These are phyloP conservation scores for Ophiosphaerella herpotricha DNA, from an alignment of 2,329 filamentous ascomycete species.

Conservation along the genomic window DNA sequence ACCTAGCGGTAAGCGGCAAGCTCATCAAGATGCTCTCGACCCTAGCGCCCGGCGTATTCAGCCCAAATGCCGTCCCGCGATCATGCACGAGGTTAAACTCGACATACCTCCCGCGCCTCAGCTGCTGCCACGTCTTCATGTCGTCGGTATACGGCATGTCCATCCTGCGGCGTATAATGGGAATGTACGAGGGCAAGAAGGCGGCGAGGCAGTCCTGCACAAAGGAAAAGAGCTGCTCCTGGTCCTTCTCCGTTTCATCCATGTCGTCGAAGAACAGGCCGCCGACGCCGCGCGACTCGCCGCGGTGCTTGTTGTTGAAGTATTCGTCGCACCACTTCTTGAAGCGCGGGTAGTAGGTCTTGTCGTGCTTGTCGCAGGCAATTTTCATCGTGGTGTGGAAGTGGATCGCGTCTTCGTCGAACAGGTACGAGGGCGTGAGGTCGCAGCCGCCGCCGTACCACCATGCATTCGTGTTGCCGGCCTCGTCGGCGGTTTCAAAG, in stretches of 20 bases:
- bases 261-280: conserved; percentile 99
- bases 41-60: conserved; percentile 88
- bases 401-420: conserved; percentile 95
- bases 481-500: conserved; percentile 90
- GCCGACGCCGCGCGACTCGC: conserved; percentile 83
- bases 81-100: conserved; percentile 99
- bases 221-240: conserved; percentile 88
- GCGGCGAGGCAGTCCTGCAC: conserved; percentile 81
- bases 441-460: conserved; percentile 98
- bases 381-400: conserved; percentile 95
- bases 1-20: conserved; percentile 86
- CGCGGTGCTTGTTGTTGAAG: conserved; percentile 90
- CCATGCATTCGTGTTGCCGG: conserved; percentile 84
- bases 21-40: conserved; percentile 99
- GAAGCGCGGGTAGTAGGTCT: conserved; percentile 88
- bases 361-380: conserved; percentile 91
- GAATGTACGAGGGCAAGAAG: conserved; percentile 88
- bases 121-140: conserved; percentile 96
- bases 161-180: conserved; percentile 85
- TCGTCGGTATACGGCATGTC: conserved; percentile 85
- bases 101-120: conserved; percentile 91
- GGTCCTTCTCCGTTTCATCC: conserved; percentile 82
- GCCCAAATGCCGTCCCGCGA: conserved; percentile 83
- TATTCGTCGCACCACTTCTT: conserved; percentile 99
- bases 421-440: conserved; percentile 89